Evolutionary conservation across 2,329 filamentous ascomycete species (phyloP).

Genomic region (Fusarium sacchari): DNA sequence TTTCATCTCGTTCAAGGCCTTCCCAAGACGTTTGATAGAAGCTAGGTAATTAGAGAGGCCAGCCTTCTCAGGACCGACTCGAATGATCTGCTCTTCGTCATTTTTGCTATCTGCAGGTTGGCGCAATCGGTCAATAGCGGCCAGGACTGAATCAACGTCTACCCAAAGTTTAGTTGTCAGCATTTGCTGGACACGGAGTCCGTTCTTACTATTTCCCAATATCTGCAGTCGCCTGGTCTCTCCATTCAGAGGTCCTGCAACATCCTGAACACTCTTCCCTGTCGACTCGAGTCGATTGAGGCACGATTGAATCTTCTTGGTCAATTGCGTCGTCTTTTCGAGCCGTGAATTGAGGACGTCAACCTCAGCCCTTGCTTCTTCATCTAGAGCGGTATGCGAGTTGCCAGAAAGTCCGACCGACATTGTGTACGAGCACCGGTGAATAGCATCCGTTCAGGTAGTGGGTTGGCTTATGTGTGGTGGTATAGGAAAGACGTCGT

Average conservation of each 20-base stretch:
- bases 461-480: not conserved
- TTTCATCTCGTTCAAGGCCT: constrained; percentile 84
- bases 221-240: constrained; percentile 91
- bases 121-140: constrained; percentile 87
- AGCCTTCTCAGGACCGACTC: constrained; percentile 83
- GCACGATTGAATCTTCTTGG: constrained; percentile 94
- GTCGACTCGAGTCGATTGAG: constrained; percentile 85
- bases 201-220: constrained; percentile 76
- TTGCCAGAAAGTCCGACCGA: constrained; percentile 59
- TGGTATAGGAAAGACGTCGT: not conserved
- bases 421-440: constrained; percentile 50
- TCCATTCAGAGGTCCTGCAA: constrained; percentile 90
- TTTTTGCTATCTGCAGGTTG: constrained; percentile 94
- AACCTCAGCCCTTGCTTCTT: constrained; percentile 75
- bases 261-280: constrained; percentile 89
- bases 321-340: constrained; percentile 91
- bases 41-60: constrained; percentile 87
- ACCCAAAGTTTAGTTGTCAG: constrained; percentile 25
- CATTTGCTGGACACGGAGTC: constrained; percentile 9
- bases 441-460: not conserved
- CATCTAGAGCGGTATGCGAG: constrained; percentile 65
- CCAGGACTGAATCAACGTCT: constrained; percentile 88
- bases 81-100: constrained; percentile 90
- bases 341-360: constrained; percentile 78
- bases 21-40: constrained; percentile 88